Conservation (phyloP, 2,329 filamentous ascomycete species). For the Aspergillus ochraceoroseus region DNA sequence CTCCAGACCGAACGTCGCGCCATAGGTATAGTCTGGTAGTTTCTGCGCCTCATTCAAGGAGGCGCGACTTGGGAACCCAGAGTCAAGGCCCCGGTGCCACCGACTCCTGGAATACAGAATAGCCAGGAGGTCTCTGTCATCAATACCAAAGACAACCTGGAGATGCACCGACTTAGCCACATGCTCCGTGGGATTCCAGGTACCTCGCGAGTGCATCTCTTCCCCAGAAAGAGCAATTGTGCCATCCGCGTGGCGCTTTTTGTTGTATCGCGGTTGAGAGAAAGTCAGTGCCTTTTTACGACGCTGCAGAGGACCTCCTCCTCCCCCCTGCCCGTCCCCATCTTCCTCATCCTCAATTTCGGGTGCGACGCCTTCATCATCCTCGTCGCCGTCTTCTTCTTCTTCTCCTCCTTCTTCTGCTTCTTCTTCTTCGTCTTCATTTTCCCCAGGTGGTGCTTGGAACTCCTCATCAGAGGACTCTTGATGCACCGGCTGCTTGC, state of each 20-base stretch:
- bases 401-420: constrained; percentile 18
- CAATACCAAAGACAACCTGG: constrained; percentile 50
- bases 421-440: constrained; percentile 20
- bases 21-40: constrained; percentile 38
- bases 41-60: constrained; percentile 30
- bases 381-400: constrained; percentile 8
- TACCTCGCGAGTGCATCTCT: constrained; percentile 37
- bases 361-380: constrained; percentile 9
- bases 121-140: constrained; percentile 47
- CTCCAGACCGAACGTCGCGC: constrained; percentile 42
- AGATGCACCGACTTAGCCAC: constrained; percentile 45
- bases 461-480: constrained; percentile 37
- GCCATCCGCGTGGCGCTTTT: constrained; percentile 21
- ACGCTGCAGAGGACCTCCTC: constrained; percentile 1
- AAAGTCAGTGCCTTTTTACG: constrained; percentile 11
- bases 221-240: constrained; percentile 18
- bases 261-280: constrained; percentile 8
- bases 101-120: constrained; percentile 47
- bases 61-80: constrained; percentile 48
- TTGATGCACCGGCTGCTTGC: constrained; percentile 17
- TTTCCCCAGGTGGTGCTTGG: constrained; percentile 23
- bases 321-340: constrained; percentile 5
- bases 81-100: constrained; percentile 47
- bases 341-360: constrained; percentile 16
- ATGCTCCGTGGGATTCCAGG: constrained; percentile 34